phyloP scores from a whole-genome alignment of 1,284 basidiomycete species.

The Cutaneotrichosporon sp. region DNA sequence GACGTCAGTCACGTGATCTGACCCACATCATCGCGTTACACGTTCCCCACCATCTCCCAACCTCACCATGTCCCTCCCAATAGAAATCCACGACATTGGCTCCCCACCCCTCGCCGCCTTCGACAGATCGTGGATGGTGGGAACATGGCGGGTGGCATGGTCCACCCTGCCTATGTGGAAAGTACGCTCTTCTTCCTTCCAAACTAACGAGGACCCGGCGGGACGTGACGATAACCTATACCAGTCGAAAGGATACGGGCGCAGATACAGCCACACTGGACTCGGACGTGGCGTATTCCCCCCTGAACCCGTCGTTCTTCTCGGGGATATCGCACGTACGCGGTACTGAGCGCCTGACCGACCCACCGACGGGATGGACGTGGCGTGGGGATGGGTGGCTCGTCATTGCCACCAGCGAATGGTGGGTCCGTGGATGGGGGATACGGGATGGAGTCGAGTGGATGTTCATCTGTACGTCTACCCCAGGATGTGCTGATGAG shows the following conservation, averaged over 20 bases:
- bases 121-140: constrained; percentile 54
- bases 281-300: constrained; percentile 15
- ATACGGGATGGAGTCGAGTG: constrained; percentile 49
- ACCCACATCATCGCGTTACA: no score
- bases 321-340: constrained; percentile 33
- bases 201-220: constrained; percentile 4
- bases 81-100: constrained; percentile 9
- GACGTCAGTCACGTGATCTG: no score
- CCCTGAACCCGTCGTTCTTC: background rate
- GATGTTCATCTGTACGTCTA: constrained; percentile 56
- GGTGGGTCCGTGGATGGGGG: constrained; percentile 58
- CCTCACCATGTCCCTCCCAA: background rate
- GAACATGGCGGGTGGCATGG: constrained; percentile 56
- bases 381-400: constrained; percentile 58
- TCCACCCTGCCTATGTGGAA: constrained; percentile 59
- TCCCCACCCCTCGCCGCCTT: constrained; percentile 28
- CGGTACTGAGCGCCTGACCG: constrained; percentile 46
- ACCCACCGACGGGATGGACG: constrained; percentile 49
- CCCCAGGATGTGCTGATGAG: constrained; percentile 22
- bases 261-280: background rate
- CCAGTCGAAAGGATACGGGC: background rate
- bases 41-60: no score
- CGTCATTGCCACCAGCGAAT: constrained; percentile 55
- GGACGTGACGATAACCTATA: constrained; percentile 17
- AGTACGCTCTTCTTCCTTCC: constrained; percentile 32